A percentile compares a stretch with the other conserved stretches of the same genome.
Conservation (phyloP, 352 stramenopile genomes). For the Blastocystis sp. region DNA sequence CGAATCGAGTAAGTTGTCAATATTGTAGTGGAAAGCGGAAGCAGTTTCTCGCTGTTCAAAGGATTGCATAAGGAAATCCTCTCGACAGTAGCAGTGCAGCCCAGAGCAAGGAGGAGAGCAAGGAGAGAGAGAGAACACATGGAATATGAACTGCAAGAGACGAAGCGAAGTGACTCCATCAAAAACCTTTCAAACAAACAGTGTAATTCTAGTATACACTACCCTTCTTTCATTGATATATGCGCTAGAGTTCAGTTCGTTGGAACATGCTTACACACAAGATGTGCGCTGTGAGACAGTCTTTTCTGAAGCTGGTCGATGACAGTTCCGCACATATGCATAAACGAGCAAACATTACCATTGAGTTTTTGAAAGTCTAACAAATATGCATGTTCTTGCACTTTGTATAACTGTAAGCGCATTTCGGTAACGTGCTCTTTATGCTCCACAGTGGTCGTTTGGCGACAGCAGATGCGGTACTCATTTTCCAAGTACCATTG, state of each 20-base stretch:
- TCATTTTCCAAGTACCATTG: constrained; percentile 81
- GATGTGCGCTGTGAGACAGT: constrained; percentile 28
- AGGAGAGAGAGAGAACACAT: background rate
- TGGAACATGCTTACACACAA: background rate
- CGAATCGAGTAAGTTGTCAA: background rate
- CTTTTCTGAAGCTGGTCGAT: constrained; percentile 84
- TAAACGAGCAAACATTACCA: constrained; percentile 96
- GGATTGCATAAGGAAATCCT: background rate
- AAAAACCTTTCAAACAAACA: constrained; percentile 28
- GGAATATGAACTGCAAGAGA: background rate
- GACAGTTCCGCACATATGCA: constrained; percentile 95
- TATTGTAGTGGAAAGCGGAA: background rate
- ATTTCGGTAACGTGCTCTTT: constrained; percentile 61
- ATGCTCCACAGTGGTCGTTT: background rate
- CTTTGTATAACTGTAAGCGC: constrained; percentile 66
- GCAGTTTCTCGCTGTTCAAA: background rate
- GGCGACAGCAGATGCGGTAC: constrained; percentile 24
- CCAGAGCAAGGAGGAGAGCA: background rate
- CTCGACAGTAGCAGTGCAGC: background rate
- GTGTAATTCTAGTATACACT: background rate
- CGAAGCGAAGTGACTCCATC: background rate
- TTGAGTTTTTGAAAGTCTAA: constrained; percentile 91
- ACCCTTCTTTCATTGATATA: constrained; percentile 31
- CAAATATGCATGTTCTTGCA: constrained; percentile 96
- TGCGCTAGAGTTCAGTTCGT: background rate